A percentile compares a stretch with the other conserved stretches of the same genome.
Evolutionary conservation across 495 filamentous ascomycete genomes (phyloP).

Genomic region (Niebla homalea): DNA sequence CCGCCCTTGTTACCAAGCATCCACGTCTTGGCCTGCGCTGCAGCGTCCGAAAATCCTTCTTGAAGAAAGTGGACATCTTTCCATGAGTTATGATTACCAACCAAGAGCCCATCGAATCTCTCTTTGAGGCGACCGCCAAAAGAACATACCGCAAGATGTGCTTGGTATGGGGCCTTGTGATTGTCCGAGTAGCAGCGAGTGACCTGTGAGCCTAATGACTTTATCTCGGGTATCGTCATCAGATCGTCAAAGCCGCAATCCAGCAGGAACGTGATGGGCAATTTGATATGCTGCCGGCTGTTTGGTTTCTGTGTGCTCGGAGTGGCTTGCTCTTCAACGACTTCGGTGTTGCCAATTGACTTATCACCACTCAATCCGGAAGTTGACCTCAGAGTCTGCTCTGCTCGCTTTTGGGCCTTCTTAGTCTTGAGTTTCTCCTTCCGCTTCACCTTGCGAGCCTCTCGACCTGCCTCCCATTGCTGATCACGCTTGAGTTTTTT

Average conservation of each 20-base stretch:
- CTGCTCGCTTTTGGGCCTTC: conserved; percentile 42
- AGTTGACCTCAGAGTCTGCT: conserved; percentile 17
- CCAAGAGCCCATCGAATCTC: conserved; percentile 62
- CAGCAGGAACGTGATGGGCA: conserved; percentile 68
- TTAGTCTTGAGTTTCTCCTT: conserved; percentile 57
- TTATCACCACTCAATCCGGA: conserved; percentile 21
- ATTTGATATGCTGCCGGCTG: conserved; percentile 29
- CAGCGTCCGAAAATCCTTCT: conserved; percentile 54
- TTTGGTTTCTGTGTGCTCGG: conserved; percentile 16
- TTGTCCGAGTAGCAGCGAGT: conserved; percentile 85
- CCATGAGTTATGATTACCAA: conserved; percentile 60
- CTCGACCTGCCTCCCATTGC: conserved; percentile 53
- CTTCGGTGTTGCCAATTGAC: conserved; percentile 25
- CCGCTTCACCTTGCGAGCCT: conserved; percentile 54
- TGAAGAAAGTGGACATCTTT: conserved; percentile 57
- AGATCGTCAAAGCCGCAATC: conserved; percentile 87
- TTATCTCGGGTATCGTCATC: conserved; percentile 73
- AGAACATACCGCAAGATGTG: conserved; percentile 59
- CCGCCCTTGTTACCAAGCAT: conserved; percentile 44
- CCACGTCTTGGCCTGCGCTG: conserved; percentile 40
- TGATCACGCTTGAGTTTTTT: conserved; percentile 58
- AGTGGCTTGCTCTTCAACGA: conserved; percentile 26
- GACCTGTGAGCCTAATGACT: conserved; percentile 69
- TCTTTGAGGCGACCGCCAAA: conserved; percentile 64
- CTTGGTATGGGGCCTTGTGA: conserved; percentile 44